These are phyloP conservation scores for Penicillium pulvis DNA, from an alignment of 495 filamentous ascomycete species.

Conservation along the genomic window DNA sequence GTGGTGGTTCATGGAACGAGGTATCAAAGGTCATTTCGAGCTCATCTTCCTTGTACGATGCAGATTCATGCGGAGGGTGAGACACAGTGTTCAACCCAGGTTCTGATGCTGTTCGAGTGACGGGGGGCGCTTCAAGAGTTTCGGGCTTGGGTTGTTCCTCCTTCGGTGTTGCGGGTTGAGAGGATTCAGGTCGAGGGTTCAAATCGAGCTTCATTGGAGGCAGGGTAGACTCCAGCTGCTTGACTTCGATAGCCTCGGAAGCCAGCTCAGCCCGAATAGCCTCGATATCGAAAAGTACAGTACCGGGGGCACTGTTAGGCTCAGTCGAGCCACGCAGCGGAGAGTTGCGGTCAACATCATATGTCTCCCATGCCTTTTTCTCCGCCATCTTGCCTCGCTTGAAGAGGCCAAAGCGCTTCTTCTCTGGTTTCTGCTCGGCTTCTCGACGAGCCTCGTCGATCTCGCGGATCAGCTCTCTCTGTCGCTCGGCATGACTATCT, in stretches of 20 bases:
- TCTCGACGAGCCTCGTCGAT: conserved; percentile 93
- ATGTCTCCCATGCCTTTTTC: conserved; percentile 95
- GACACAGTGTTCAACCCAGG: conserved; percentile 24
- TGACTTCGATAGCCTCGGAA: conserved; percentile 72
- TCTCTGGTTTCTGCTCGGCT: conserved; percentile 70
- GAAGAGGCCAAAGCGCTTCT: conserved; percentile 78
- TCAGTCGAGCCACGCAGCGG: conserved; percentile 30
- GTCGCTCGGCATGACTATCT: conserved; percentile 83
- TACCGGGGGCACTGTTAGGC: conserved; percentile 31
- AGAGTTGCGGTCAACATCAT: conserved; percentile 59
- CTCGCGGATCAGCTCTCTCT: conserved; percentile 92
- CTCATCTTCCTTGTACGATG: conserved; percentile 45
- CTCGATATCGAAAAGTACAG: conserved; percentile 92
- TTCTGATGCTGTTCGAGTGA: conserved; percentile 38
- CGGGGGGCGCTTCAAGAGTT: conserved; percentile 33
- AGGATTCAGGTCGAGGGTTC: conserved; percentile 30
- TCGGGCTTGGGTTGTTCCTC: conserved; percentile 43
- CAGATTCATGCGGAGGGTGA: conserved; percentile 22
- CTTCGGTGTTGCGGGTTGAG: conserved; percentile 31
- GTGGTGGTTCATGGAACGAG: conserved; percentile 48
- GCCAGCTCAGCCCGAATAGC: conserved; percentile 87
- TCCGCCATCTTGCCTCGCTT: conserved; percentile 70
- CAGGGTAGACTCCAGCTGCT: conserved; percentile 82
- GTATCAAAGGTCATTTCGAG: conserved; percentile 77
- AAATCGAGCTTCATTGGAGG: conserved; percentile 84